A percentile compares a stretch with the other conserved stretches of the same genome.
Conservation (phyloP, 2,329 filamentous ascomycete genomes). For the Rhynchosporium graminicola region DNA sequence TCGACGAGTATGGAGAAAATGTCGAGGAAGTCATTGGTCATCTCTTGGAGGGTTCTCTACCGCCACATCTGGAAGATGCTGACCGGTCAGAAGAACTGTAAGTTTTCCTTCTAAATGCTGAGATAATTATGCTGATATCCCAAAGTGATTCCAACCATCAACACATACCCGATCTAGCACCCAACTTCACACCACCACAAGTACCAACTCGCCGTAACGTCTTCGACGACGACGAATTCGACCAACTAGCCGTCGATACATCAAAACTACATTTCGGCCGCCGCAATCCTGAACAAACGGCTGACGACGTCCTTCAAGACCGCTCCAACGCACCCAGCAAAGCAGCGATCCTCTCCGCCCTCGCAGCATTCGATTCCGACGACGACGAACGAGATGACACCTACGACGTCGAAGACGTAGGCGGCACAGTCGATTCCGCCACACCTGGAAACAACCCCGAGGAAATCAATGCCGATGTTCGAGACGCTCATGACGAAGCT, state of each 20-base stretch:
- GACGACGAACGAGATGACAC: constrained; percentile 98
- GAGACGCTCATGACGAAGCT: constrained; percentile 63
- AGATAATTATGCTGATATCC: not conserved
- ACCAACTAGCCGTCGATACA: constrained; percentile 65
- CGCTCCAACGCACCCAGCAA: constrained; percentile 68
- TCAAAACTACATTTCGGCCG: constrained; percentile 80
- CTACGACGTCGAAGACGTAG: constrained; percentile 90
- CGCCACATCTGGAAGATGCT: constrained; percentile 62
- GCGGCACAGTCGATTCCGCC: constrained; percentile 75
- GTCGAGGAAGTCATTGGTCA: constrained; percentile 79
- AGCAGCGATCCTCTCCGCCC: constrained; percentile 82
- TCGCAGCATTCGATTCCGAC: constrained; percentile 87
- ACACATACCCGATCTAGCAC: constrained; percentile 51
- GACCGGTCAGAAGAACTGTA: constrained; percentile 62
- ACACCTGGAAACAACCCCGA: constrained; percentile 52
- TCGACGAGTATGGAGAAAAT: constrained; percentile 78
- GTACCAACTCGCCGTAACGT: constrained; percentile 67
- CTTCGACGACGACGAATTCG: constrained; percentile 80
- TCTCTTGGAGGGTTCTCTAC: constrained; percentile 75
- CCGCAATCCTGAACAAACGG: constrained; percentile 59
- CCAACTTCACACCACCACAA: constrained; percentile 59
- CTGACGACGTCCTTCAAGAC: constrained; percentile 72
- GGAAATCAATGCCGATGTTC: constrained; percentile 44
- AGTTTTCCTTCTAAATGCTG: constrained; percentile 14
- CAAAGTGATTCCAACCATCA: constrained; percentile 32